phyloP scores from a whole-genome alignment of 371 early-diverging fungal genomes.

The Mortierella sp. region DNA sequence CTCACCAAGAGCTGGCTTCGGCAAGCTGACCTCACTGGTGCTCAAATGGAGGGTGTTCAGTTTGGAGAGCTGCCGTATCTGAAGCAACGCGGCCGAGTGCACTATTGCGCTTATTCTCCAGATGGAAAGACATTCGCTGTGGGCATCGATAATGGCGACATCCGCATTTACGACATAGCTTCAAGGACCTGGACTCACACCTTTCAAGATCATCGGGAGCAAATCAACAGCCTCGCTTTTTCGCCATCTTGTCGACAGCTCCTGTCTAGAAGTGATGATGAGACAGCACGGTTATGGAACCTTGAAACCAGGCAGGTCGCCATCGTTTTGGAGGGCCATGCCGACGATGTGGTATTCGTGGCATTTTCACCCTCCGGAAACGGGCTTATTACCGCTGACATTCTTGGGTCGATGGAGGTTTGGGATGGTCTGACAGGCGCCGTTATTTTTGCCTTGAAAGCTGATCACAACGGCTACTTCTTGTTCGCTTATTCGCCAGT shows the following conservation, averaged over 20 bases:
- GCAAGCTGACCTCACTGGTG: background rate
- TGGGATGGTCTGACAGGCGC: constrained; percentile 10
- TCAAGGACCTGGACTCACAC: background rate
- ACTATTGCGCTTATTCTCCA: constrained; percentile 4
- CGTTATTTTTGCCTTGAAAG: no score
- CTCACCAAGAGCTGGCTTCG: constrained; percentile 4
- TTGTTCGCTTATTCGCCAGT: no score
- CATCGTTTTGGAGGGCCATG: background rate
- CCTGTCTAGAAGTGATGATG: background rate
- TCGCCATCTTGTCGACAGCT: background rate
- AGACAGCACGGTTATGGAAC: background rate
- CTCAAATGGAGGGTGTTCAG: background rate
- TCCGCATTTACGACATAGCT: background rate
- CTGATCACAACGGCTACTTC: no score
- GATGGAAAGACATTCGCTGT: constrained; percentile 11
- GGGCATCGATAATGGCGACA: background rate
- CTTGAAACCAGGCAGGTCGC: background rate
- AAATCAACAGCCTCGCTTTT: background rate
- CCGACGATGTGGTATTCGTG: background rate
- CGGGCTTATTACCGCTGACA: background rate
- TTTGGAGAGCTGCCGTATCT: constrained; percentile 8
- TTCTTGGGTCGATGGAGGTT: background rate
- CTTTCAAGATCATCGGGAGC: background rate
- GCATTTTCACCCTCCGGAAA: background rate
- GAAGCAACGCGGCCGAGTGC: background rate